A percentile compares a stretch with the other conserved stretches of the same genome.
Conservation (phyloP, 768 basidiomycete genomes). For the Lactarius trivialis region DNA sequence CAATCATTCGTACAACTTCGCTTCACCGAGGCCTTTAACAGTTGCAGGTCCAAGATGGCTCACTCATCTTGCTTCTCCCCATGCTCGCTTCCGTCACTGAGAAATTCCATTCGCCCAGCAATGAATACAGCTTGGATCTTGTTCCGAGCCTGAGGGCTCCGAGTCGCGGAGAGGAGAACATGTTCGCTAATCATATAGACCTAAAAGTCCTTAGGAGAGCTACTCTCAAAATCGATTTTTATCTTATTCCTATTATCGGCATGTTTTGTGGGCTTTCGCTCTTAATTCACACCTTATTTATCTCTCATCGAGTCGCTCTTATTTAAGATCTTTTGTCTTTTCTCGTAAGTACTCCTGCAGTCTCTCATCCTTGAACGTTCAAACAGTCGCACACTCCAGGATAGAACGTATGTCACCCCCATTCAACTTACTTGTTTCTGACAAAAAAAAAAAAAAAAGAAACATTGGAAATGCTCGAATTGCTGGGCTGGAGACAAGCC, state of each 20-base stretch:
- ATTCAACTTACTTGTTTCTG: background rate
- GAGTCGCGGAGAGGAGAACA: background rate
- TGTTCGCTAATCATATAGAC: slow-evolving; percentile 15
- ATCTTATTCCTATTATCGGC: slow-evolving; percentile 18
- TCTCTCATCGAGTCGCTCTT: background rate
- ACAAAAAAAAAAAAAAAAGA: slow-evolving; percentile 4
- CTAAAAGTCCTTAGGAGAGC: slow-evolving; percentile 2
- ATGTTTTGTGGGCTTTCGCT: slow-evolving; percentile 18
- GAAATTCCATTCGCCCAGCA: background rate
- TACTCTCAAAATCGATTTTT: slow-evolving; percentile 14
- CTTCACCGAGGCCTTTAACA: background rate
- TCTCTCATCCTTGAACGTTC: background rate
- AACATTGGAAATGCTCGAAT: slow-evolving; percentile 30
- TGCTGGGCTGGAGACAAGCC: slow-evolving; percentile 30
- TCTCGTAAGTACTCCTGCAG: slow-evolving; percentile 10
- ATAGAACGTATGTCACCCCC: slow-evolving; percentile 18
- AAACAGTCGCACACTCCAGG: background rate
- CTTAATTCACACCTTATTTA: background rate
- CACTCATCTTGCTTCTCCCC: background rate
- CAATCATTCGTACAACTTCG: too few species aligned
- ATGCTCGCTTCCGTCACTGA: background rate
- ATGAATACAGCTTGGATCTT: background rate
- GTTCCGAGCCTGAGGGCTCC: background rate
- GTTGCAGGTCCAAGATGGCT: background rate
- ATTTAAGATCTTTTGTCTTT: slow-evolving; percentile 20